These are phyloP conservation scores for Chlorella sp. DNA, from an alignment of 139 green algal genomes.

Conservation along the genomic window DNA sequence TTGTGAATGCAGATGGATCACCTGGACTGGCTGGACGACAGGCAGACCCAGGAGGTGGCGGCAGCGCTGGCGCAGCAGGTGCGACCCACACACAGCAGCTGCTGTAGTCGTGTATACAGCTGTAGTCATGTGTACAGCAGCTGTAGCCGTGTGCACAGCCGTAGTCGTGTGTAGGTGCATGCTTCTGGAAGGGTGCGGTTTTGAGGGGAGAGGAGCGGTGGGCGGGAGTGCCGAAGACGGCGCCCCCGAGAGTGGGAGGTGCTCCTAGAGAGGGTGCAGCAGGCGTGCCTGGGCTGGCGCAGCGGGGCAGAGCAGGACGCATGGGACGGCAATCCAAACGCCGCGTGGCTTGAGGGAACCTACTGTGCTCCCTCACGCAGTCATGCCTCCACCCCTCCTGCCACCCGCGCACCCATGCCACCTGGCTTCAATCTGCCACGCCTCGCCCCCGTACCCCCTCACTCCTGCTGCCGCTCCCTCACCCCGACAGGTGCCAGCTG, in stretches of 20 bases:
- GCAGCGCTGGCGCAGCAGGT: conserved; percentile 69
- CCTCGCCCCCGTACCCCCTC: neutral
- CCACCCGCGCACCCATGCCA: neutral
- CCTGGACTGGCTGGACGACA: conserved; percentile 91
- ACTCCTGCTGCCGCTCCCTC: neutral
- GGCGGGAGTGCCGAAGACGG: no score
- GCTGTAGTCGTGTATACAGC: no score
- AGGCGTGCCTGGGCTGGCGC: no score
- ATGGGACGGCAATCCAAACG: neutral
- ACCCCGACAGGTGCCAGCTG: conserved; percentile 61
- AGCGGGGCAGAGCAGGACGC: no score
- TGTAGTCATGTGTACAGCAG: no score
- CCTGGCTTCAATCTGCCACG: neutral
- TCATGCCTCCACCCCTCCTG: neutral
- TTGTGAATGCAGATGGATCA: no score
- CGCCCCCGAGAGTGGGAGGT: no score
- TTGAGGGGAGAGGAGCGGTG: no score
- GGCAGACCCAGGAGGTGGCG: conserved; percentile 68
- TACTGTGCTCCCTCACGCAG: neutral
- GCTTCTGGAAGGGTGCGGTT: no score
- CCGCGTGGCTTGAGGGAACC: no score
- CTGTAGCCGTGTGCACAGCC: no score
- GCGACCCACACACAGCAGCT: neutral
- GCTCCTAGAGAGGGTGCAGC: neutral
- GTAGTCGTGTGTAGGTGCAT: no score